Base-by-base conservation (phyloP, 129 eudicot genomes). In the Dittrichia graveolens region DNA sequence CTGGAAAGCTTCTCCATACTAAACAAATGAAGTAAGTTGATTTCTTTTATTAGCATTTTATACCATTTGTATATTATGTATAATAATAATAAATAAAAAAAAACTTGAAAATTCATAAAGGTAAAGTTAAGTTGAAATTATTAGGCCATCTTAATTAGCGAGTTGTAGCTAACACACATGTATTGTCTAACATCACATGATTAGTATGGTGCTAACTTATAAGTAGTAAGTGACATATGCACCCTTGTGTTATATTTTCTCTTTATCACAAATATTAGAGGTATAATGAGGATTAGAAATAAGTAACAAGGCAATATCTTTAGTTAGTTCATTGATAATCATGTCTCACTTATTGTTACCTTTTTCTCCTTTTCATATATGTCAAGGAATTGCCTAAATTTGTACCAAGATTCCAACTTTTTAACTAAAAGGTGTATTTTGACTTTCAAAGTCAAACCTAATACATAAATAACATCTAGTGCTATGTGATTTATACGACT, bases 1-100 rank as follows among this genome's bases (percentile, higher is more conserved):
- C 82, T 8, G 98, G 98, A 57, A 90, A 68, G 72, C 96, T 94
- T 72, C 15, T 86, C 38, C 98, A 94, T 64, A 83, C 96, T 40
- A 72, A 88, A 44, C 87, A 88, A 4, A 70, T 94, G 83, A 88
- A 24, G 97, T 90, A 74, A 75, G 74, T 72, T 56, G 53, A 18
- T 45, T 43, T 58, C 41, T 50, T 50, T 73, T 61, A 2, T 18
- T 73, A 53, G 19, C 63, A 37, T 53, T 37, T 18, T 68, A 68
- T 13, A 35, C 14, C 37, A 14, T 63, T 42, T 24, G 0, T 24
- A 24, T 24, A 24, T 24, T 24, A 24, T 24, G 31, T 24, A 24
- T 24, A 24, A 24, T 24, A 24, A n/a, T n/a, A n/a, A n/a, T n/a
- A n/a, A n/a, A n/a, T n/a, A n/a, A n/a, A 24, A 24, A 24, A 24